These are phyloP conservation scores for Phytophthora cryptogea DNA, from an alignment of 352 stramenopile species.

Conservation along the genomic window DNA sequence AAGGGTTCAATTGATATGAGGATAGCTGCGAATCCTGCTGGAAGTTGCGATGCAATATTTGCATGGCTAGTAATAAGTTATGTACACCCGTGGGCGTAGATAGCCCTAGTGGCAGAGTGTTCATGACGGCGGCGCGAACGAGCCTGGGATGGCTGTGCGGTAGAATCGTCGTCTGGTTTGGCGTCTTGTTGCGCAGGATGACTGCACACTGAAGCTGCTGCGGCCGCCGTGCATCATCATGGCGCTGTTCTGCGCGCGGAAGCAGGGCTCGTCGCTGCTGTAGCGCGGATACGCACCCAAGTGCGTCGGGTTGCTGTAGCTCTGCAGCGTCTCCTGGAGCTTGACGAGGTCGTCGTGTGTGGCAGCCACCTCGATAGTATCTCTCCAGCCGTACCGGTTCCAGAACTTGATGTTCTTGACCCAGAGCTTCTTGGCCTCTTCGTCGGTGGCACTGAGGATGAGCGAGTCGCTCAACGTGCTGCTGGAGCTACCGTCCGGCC, in stretches of 20 bases:
- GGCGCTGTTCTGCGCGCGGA: slow-evolving; percentile 30
- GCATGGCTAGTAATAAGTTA: slow-evolving; percentile 36
- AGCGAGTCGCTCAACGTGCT: slow-evolving; percentile 52
- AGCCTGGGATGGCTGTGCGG: slow-evolving; percentile 36
- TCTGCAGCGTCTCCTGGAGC: slow-evolving; percentile 43
- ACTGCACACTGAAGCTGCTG: slow-evolving; percentile 19
- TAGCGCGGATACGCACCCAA: slow-evolving; percentile 12
- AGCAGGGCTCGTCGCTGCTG: slow-evolving; percentile 37
- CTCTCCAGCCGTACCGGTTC: slow-evolving; percentile 75
- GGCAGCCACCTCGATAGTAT: slow-evolving; percentile 49
- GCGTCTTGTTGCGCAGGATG: slow-evolving; percentile 28
- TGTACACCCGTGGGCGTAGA: slow-evolving; percentile 24
- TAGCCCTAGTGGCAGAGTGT: slow-evolving; percentile 11
- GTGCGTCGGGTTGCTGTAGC: slow-evolving; percentile 1
- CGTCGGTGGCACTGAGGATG: slow-evolving; percentile 53
- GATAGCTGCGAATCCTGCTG: slow-evolving; percentile 15
- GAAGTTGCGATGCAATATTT: slow-evolving; percentile 7
- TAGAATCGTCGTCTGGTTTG: slow-evolving; percentile 58
- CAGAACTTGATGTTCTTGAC: slow-evolving; percentile 68
- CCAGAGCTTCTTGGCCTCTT: slow-evolving; percentile 56
- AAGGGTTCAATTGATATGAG: slow-evolving; percentile 12
- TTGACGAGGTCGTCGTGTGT: slow-evolving; percentile 39
- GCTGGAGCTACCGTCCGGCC: slow-evolving; percentile 33
- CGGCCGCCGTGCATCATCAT: slow-evolving; percentile 18
- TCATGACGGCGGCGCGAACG: slow-evolving; percentile 36